Evolutionary conservation across 371 early-diverging fungal genomes (phyloP).

Genomic region (Mucor circinelloides): DNA sequence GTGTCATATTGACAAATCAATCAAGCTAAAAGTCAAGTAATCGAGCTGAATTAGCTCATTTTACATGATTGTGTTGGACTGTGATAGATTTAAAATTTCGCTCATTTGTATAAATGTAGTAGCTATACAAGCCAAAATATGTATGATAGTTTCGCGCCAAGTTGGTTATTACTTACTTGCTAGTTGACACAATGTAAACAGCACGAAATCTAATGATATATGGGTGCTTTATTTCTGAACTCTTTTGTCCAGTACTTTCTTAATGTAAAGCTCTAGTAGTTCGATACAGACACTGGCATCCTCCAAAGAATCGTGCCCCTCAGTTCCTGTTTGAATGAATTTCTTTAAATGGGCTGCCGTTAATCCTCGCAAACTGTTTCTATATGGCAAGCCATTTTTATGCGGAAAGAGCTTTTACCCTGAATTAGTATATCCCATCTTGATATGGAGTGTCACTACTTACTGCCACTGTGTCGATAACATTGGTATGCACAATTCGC

Average conservation of each 20-base stretch:
- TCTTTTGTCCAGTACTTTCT: background rate
- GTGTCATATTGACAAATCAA: background rate
- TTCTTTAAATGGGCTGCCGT: conserved; percentile 34
- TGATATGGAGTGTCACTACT: conserved; percentile 3
- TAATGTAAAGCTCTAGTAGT: conserved; percentile 26
- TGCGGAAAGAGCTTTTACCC: conserved; percentile 43
- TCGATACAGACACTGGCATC: conserved; percentile 62
- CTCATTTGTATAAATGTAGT: background rate
- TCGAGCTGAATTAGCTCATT: background rate
- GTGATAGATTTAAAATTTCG: background rate
- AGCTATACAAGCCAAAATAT: too few species aligned
- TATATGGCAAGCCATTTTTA: conserved; percentile 46
- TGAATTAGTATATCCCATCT: background rate
- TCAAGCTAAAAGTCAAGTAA: background rate
- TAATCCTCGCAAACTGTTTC: conserved; percentile 39
- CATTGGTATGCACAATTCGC: conserved; percentile 41
- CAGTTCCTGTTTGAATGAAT: conserved; percentile 56
- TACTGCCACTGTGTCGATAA: conserved; percentile 52
- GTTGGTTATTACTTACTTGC: too few species aligned
- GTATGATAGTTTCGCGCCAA: too few species aligned
- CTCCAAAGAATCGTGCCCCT: conserved; percentile 63
- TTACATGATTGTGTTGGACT: background rate
- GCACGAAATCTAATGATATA: background rate
- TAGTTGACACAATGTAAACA: background rate
- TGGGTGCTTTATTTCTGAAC: background rate